These are phyloP conservation scores for Colletotrichum sp. DNA, from an alignment of 2,329 filamentous ascomycete species.

Conservation along the genomic window DNA sequence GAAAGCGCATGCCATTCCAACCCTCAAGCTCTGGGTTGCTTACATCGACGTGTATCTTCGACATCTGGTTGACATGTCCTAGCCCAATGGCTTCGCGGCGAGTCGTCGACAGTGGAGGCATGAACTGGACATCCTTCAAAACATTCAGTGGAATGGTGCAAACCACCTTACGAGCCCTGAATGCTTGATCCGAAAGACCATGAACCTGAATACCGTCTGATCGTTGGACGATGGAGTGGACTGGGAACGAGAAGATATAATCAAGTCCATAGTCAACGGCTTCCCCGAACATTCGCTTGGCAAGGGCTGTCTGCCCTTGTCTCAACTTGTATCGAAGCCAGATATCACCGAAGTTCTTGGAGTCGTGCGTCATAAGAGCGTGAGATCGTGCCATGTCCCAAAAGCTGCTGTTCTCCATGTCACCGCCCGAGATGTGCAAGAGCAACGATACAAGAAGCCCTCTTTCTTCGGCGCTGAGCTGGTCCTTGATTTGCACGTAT, in stretches of 20 bases:
- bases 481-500: conserved; percentile 30
- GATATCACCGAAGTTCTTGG: conserved; percentile 26
- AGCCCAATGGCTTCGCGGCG: conserved; percentile 22
- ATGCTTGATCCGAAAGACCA: neutral
- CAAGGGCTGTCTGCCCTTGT: conserved; percentile 31
- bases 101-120: conserved; percentile 22
- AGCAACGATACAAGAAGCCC: conserved; percentile 28
- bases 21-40: conserved; percentile 11
- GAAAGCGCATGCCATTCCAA: neutral
- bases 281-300: conserved; percentile 30
- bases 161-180: conserved; percentile 26
- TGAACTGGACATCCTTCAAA: conserved; percentile 20
- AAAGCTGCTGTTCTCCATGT: conserved; percentile 26
- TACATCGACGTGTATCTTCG: conserved; percentile 24
- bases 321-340: conserved; percentile 30
- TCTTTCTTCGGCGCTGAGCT: conserved; percentile 30
- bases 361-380: conserved; percentile 24
- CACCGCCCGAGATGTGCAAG: conserved; percentile 28
- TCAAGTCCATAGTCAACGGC: conserved; percentile 25
- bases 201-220: neutral
- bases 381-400: conserved; percentile 26
- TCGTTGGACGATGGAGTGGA: conserved; percentile 24
- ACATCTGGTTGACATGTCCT: conserved; percentile 24
- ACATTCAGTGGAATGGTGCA: conserved; percentile 29
- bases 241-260: conserved; percentile 28